These are phyloP conservation scores for Mortierella sp. DNA, from an alignment of 371 early-diverging fungal genomes.

Conservation along the genomic window DNA sequence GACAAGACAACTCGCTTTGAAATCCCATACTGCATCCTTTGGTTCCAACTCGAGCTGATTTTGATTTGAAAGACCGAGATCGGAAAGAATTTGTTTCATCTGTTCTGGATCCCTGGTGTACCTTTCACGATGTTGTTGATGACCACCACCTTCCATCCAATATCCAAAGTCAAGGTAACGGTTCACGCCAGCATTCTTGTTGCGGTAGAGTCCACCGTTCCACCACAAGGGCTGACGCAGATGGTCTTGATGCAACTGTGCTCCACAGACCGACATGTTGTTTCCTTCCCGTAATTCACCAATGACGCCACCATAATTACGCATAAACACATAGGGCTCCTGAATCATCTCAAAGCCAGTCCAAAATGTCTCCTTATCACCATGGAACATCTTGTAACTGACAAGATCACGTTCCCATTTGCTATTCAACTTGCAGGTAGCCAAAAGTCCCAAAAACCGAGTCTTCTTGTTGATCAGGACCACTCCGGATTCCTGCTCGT, in stretches of 20 bases:
- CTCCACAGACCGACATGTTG: slow-evolving; percentile 61
- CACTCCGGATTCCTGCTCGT: slow-evolving; percentile 74
- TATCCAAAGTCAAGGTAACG: slow-evolving; percentile 52
- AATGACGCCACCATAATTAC: slow-evolving; percentile 59
- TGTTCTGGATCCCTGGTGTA: not conserved
- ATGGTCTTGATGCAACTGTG: slow-evolving; percentile 57
- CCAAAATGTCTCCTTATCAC: slow-evolving; percentile 67
- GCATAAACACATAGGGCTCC: slow-evolving; percentile 60
- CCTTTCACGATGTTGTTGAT: slow-evolving; percentile 17
- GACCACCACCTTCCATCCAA: slow-evolving; percentile 30
- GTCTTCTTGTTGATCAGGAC: slow-evolving; percentile 68
- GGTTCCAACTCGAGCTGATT: slow-evolving; percentile 27
- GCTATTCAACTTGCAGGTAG: slow-evolving; percentile 56
- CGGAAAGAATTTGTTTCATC: slow-evolving; percentile 5
- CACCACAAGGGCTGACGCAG: slow-evolving; percentile 55
- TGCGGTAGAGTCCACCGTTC: slow-evolving; percentile 57
- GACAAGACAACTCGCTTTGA: slow-evolving; percentile 38
- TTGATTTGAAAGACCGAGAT: slow-evolving; percentile 10
- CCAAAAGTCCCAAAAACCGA: slow-evolving; percentile 59
- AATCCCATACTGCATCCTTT: slow-evolving; percentile 38
- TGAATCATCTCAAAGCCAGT: slow-evolving; percentile 62
- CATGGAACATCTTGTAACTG: slow-evolving; percentile 55
- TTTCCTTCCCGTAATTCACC: slow-evolving; percentile 59
- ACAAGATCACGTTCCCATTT: slow-evolving; percentile 38
- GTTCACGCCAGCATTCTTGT: slow-evolving; percentile 54